Evolutionary conservation across 2,329 filamentous ascomycete species (phyloP).

Genomic region (Botrytis squamosa): DNA sequence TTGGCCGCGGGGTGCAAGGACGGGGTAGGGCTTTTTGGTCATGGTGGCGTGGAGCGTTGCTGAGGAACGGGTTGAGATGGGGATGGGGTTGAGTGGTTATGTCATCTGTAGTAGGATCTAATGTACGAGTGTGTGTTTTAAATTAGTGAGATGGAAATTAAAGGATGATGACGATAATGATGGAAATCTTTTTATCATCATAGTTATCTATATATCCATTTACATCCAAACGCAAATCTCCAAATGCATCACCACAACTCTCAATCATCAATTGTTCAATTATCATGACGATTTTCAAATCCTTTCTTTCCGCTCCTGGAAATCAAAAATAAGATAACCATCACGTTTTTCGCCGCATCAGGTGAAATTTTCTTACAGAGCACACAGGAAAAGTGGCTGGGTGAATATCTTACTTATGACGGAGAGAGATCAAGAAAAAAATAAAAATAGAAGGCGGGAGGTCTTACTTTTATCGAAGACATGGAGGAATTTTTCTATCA

Average conservation of each 20-base stretch:
- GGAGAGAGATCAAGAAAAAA: background rate
- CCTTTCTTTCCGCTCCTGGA: background rate
- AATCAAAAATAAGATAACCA: background rate
- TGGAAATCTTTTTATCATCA: background rate
- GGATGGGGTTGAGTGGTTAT: background rate
- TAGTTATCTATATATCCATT: background rate
- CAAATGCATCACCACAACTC: background rate
- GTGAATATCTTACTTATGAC: background rate
- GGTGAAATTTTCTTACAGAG: background rate
- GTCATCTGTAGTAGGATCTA: background rate
- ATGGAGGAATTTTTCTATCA: background rate
- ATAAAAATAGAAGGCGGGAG: background rate
- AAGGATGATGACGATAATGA: background rate
- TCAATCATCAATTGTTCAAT: background rate
- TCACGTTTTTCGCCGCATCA: background rate
- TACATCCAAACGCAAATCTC: background rate
- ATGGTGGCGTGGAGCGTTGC: background rate
- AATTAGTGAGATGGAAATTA: too few relatives aligned
- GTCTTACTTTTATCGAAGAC: background rate
- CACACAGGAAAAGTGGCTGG: background rate
- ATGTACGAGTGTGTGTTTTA: background rate
- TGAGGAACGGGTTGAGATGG: background rate
- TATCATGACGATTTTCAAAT: background rate
- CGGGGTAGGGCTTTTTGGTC: background rate
- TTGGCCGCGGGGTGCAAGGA: background rate